A percentile compares a stretch with the other conserved stretches of the same genome.
Conservation (phyloP, 73 alveolate species). For the Tetrahymena borealis region DNA sequence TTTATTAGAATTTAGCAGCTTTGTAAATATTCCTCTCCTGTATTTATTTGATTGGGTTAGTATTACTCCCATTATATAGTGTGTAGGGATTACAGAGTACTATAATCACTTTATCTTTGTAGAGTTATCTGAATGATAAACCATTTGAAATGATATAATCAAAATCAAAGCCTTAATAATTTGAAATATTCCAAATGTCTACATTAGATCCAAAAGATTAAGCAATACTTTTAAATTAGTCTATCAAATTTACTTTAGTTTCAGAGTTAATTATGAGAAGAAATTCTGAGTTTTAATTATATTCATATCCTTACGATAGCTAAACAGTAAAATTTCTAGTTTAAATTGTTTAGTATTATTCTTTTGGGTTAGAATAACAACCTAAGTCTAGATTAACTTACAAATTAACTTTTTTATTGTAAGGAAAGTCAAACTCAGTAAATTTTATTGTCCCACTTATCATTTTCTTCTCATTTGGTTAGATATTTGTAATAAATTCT, state of each 20-base stretch:
- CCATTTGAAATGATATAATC: not conserved
- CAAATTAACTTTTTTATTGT: not conserved
- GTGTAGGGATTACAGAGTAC: not conserved
- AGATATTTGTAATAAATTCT: not conserved
- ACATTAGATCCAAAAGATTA: not conserved
- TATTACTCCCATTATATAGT: not conserved
- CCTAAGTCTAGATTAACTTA: not conserved
- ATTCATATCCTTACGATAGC: not conserved
- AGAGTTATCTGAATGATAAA: not conserved
- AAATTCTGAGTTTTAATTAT: not conserved
- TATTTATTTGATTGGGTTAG: not conserved
- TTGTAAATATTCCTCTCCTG: not conserved
- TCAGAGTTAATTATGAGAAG: not conserved
- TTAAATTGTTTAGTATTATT: not conserved
- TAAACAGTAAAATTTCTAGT: not conserved
- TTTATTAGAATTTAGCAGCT: not conserved
- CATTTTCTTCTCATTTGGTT: not conserved
- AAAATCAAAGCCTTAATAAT: not conserved
- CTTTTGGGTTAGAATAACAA: not conserved
- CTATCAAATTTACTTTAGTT: not conserved
- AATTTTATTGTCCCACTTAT: not conserved
- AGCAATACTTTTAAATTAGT: not conserved
- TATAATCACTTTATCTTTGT: not conserved
- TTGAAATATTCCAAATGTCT: not conserved
- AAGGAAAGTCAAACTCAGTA: not conserved